Evolutionary conservation across 1,139 yeast species (phyloP).

Genomic region (Pichia sp.): DNA sequence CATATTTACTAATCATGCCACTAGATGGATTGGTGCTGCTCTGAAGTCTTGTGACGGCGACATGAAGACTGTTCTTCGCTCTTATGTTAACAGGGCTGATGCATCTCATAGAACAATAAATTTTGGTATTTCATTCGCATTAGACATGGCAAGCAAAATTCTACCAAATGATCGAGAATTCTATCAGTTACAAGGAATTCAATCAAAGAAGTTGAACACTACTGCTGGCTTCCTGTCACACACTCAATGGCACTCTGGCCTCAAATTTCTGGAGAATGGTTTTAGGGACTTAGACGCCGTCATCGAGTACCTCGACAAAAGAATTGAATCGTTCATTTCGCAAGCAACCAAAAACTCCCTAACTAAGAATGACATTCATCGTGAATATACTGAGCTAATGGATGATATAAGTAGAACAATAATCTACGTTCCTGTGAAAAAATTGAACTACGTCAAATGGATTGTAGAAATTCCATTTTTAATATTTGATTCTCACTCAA

Average conservation of each 20-base stretch:
- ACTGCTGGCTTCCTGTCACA: conserved; percentile 74
- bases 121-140: conserved; percentile 83
- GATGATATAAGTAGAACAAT: conserved; percentile 46
- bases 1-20: conserved; percentile 55
- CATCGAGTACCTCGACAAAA: conserved; percentile 8
- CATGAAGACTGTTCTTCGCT: conserved; percentile 70
- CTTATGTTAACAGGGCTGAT: conserved; percentile 56
- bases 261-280: conserved; percentile 12
- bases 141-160: conserved; percentile 78
- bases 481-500: conserved; percentile 54
- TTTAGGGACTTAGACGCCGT: conserved; percentile 7
- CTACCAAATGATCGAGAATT: conserved; percentile 61
- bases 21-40: conserved; percentile 58
- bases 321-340: neutral
- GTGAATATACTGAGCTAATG: conserved; percentile 38
- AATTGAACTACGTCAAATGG: conserved; percentile 51
- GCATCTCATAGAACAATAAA: conserved; percentile 39
- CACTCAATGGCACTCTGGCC: conserved; percentile 57
- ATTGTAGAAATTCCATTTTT: conserved; percentile 70
- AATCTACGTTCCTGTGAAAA: conserved; percentile 41
- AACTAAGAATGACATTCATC: conserved; percentile 13
- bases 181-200: conserved; percentile 27
- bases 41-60: conserved; percentile 63
- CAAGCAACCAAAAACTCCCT: conserved; percentile 15
- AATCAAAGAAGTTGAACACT: conserved; percentile 44